Evolutionary conservation across 2,329 filamentous ascomycete genomes (phyloP), one percentile per base, ranked within the genome.

Genomic region (Thielaviopsis euricoi): DNA sequence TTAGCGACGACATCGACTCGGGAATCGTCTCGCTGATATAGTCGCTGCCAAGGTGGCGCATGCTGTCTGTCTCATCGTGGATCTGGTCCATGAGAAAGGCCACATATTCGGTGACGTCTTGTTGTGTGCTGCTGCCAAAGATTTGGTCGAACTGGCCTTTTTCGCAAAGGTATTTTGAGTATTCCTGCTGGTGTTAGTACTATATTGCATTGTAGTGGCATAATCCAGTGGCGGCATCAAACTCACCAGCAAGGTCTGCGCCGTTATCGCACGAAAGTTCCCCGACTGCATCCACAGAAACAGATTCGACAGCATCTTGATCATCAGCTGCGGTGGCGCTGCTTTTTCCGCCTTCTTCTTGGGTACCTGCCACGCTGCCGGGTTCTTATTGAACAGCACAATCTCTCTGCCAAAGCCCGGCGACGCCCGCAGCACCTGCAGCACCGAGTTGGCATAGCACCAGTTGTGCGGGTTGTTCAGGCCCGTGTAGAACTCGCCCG

Each of bases 91-190:
- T 76, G 25, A 96, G 69, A 66, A 94, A 95, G 52, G 83, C 82
- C 63, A 91, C 83, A 64, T 95, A 95, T 65, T 97, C 93, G 63
- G 90, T 86, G 1, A 89, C 86, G 66, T 98, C 93, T 70, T 97
- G 93, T 67, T 97, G 91, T 54, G 81, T 74, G 23, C 76, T 75
- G 48, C 87, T 84, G 15, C 84, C 87, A 73, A 89, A 93, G 6
- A 79, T 63, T 33, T 66, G 61, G 54, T 65, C 58, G 40, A 62
- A 58, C 55, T 60, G 58, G 50, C 64, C 64, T 58, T 69, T 62
- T 58, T 68, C 65, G 58, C 68, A 71, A 9, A 73, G 61, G 58
- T 72, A 66, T 33, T 65, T 63, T 17, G 70, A 78, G 61, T 86
- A 87, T 51, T 81, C 78, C 71, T 86, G 50, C 13, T 10, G 52